Conservation (phyloP, 805 yeast species). For the Metschnikowia cubensis region DNA sequence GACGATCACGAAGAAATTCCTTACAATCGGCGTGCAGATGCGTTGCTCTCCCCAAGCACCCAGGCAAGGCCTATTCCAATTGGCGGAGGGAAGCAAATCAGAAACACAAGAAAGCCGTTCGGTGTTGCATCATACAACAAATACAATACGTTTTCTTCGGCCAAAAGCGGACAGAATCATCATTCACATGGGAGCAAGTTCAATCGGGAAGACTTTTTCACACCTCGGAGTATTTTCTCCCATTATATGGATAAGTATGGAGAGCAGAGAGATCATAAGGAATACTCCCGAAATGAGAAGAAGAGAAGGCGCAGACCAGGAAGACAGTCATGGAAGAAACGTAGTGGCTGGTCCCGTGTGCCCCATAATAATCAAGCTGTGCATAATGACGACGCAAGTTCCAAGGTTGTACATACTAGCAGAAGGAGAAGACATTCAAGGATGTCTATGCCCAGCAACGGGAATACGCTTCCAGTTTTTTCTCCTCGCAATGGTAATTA, state of each 20-base stretch:
- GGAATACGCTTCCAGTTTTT: not conserved
- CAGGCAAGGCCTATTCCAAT: constrained; percentile 41
- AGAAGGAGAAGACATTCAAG: constrained; percentile 6
- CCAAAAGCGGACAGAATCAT: constrained; percentile 7
- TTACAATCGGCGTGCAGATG: constrained; percentile 42
- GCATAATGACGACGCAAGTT: not conserved
- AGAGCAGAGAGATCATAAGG: constrained; percentile 32
- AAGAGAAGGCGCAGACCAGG: constrained; percentile 18
- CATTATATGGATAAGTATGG: constrained; percentile 67
- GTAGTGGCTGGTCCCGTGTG: constrained; percentile 2
- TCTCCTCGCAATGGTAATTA: not conserved
- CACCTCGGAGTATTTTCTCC: constrained; percentile 70
- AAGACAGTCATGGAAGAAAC: constrained; percentile 29
- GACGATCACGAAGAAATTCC: constrained; percentile 18
- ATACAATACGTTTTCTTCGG: constrained; percentile 7
- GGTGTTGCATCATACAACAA: constrained; percentile 58
- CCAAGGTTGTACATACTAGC: constrained; percentile 5
- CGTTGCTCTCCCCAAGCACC: constrained; percentile 36
- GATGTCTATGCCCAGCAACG: not conserved
- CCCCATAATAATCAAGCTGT: not conserved
- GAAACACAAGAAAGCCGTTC: constrained; percentile 54
- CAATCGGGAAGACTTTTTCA: constrained; percentile 69
- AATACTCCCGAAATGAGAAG: constrained; percentile 11
- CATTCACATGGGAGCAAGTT: constrained; percentile 27
- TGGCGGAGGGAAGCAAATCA: constrained; percentile 25